phyloP scores from a whole-genome alignment of 164 flowering plant species.

The Nymphaea thermarum region DNA sequence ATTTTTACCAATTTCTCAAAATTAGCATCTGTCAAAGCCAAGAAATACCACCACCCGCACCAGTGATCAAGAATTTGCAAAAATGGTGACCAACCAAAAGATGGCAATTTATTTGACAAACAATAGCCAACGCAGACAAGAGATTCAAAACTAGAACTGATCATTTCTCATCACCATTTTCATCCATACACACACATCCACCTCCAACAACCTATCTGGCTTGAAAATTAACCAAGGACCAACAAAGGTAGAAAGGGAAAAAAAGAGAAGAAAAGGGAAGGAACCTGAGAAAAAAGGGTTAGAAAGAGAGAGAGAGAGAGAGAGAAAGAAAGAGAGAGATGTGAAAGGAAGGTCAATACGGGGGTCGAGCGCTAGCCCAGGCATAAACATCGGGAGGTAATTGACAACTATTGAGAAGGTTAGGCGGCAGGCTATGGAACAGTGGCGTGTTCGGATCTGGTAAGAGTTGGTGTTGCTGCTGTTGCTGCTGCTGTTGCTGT shows the following conservation, averaged over 20 bases:
- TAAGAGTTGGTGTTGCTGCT: conserved; percentile 32
- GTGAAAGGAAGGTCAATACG: conserved; percentile 23
- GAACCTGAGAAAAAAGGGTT: not conserved
- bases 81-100: not conserved
- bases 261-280: not conserved
- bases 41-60: too few species aligned
- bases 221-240: conserved; percentile 17
- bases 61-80: too few species aligned
- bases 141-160: not conserved
- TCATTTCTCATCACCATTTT: not conserved
- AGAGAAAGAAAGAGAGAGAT: not conserved
- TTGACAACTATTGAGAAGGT: conserved; percentile 47
- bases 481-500: conserved; percentile 20
- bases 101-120: not conserved
- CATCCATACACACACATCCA: not conserved
- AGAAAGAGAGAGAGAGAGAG: not conserved
- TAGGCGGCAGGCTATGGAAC: conserved; percentile 51
- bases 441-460: conserved; percentile 34
- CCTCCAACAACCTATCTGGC: not conserved
- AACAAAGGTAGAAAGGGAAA: conserved; percentile 5
- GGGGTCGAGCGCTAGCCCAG: conserved; percentile 44
- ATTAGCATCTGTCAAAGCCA: not conserved
- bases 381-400: conserved; percentile 59
- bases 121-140: not conserved
- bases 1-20: not conserved